phyloP scores from a whole-genome alignment of 345 rosid species.

The Sapria himalayana region DNA sequence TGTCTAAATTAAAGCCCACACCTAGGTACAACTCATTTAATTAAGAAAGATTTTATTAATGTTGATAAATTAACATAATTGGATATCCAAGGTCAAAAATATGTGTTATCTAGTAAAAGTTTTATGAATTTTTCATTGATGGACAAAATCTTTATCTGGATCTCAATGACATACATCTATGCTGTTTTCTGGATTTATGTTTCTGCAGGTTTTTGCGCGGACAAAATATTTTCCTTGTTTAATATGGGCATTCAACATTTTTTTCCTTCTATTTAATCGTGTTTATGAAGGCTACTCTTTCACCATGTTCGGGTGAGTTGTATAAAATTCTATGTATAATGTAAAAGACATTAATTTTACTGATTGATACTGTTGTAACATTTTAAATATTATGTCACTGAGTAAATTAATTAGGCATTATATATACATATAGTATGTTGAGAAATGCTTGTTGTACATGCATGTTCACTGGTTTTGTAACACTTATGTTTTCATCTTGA shows the following conservation, averaged over 20 bases:
- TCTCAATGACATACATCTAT: neutral
- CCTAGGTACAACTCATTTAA: too few relatives aligned
- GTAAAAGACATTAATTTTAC: neutral
- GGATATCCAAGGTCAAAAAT: neutral
- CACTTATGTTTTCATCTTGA: too few relatives aligned
- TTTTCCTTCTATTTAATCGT: conserved; percentile 64
- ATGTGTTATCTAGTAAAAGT: too few relatives aligned
- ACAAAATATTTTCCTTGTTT: conserved; percentile 30
- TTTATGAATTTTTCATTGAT: neutral
- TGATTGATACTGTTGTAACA: conserved; percentile 2
- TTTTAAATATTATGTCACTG: conserved; percentile 1
- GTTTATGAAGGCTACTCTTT: conserved; percentile 76
- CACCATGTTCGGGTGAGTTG: conserved; percentile 66
- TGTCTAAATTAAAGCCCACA: too few relatives aligned
- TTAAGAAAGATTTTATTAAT: too few relatives aligned
- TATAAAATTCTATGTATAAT: neutral
- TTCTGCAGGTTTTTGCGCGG: conserved; percentile 38
- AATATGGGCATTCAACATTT: conserved; percentile 58
- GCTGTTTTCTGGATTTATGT: conserved; percentile 14
- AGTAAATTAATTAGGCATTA: too few relatives aligned
- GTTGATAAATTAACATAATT: too few relatives aligned
- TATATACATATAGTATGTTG: too few relatives aligned
- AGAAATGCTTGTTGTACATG: too few relatives aligned
- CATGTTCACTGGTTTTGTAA: too few relatives aligned
- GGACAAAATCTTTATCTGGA: neutral